Evolutionary conservation across 352 stramenopile species (phyloP).

Genomic region (Blastocystis sp.): DNA sequence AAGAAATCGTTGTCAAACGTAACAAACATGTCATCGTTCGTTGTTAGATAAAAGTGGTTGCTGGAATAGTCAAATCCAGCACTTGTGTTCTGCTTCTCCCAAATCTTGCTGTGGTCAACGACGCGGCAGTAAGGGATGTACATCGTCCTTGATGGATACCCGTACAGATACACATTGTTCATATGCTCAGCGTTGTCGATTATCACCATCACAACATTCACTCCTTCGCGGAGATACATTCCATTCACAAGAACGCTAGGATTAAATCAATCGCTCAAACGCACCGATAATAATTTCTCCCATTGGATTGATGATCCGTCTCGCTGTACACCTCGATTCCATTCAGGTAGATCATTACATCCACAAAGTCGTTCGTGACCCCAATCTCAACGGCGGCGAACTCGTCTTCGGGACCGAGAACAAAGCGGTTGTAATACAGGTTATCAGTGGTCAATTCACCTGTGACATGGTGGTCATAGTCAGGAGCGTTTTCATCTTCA

Average conservation of each 20-base stretch:
- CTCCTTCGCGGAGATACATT: neutral
- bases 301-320: neutral
- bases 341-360: neutral
- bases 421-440: constrained; percentile 19
- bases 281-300: constrained; percentile 19
- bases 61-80: constrained; percentile 12
- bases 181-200: neutral
- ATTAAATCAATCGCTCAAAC: neutral
- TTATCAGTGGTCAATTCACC: neutral
- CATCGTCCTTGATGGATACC: neutral
- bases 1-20: constrained; percentile 3
- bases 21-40: neutral
- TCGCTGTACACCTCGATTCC: neutral
- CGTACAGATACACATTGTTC: constrained; percentile 50
- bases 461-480: neutral
- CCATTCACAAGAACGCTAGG: neutral
- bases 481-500: constrained; percentile 33
- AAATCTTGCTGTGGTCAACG: neutral
- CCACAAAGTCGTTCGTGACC: constrained; percentile 33
- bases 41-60: constrained; percentile 19
- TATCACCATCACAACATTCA: neutral
- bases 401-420: neutral
- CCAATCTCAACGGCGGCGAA: constrained; percentile 31
- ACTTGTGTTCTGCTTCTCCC: neutral
- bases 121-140: neutral